Evolutionary conservation across 108 stramenopile species (phyloP).

Genomic region (Epithemia pelagica): DNA sequence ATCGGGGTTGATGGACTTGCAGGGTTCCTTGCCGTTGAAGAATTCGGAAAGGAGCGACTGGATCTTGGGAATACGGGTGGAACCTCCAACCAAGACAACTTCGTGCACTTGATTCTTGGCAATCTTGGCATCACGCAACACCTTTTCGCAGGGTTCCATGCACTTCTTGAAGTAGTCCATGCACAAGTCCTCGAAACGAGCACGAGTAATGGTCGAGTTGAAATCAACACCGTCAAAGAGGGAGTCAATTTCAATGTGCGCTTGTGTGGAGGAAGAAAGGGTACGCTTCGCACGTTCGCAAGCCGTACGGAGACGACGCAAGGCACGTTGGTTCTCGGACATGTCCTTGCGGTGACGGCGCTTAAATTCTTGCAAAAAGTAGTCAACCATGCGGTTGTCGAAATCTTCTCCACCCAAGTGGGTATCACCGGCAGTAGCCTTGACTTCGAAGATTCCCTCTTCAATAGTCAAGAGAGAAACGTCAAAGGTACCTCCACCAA

Average conservation of each 20-base stretch:
- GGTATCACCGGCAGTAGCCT: slow-evolving; percentile 99
- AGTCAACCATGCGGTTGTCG: slow-evolving; percentile 96
- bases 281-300: slow-evolving; percentile 99
- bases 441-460: slow-evolving; percentile 99
- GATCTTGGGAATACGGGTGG: slow-evolving; percentile 98
- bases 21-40: slow-evolving; percentile 99
- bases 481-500: too few relatives aligned
- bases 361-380: slow-evolving; percentile 96
- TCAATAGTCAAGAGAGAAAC: slow-evolving; percentile 97
- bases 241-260: slow-evolving; percentile 99
- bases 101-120: slow-evolving; percentile 93
- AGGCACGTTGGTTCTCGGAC: slow-evolving; percentile 90
- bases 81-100: slow-evolving; percentile 96
- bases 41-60: slow-evolving; percentile 91
- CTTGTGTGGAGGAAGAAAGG: slow-evolving; percentile 96
- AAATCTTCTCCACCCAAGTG: slow-evolving; percentile 99
- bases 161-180: slow-evolving; percentile 99
- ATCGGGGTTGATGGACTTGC: slow-evolving; percentile 97
- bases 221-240: slow-evolving; percentile 98
- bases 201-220: slow-evolving; percentile 98
- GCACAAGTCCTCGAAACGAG: slow-evolving; percentile 92
- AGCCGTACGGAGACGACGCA: slow-evolving; percentile 98
- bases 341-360: slow-evolving; percentile 89
- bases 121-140: slow-evolving; percentile 94
- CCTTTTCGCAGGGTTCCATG: slow-evolving; percentile 98